These are phyloP conservation scores for Coix lacrymajobi DNA, from an alignment of 176 grass and related monocot species.

Conservation along the genomic window DNA sequence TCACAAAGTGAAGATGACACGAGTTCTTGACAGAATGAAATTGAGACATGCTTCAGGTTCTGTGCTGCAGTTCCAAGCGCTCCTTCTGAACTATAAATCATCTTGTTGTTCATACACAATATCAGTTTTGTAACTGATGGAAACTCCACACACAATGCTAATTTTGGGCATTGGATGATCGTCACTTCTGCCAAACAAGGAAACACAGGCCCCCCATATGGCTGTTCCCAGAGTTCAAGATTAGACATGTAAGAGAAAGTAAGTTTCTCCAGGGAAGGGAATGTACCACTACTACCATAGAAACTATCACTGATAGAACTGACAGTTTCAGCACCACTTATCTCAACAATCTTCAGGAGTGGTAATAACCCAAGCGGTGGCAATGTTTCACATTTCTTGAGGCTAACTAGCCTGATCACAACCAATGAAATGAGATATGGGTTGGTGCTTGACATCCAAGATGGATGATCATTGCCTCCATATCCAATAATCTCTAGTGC, in stretches of 20 bases:
- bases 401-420: background rate
- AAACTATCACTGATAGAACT: background rate
- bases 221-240: background rate
- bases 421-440: background rate
- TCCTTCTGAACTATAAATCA: background rate
- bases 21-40: background rate
- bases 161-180: conserved; percentile 23
- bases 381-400: background rate
- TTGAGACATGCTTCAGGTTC: background rate
- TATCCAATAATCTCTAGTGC: too few species aligned
- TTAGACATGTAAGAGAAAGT: conserved; percentile 1
- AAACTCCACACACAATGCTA: background rate
- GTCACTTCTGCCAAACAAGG: background rate
- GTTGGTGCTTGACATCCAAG: background rate
- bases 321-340: background rate
- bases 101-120: conserved; percentile 10
- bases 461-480: background rate
- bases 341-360: background rate
- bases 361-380: background rate
- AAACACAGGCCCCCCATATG: background rate
- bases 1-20: background rate
- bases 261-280: conserved; percentile 8
- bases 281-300: background rate
- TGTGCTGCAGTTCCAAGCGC: background rate
- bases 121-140: background rate